Base-by-base conservation (phyloP, 2,329 filamentous ascomycete genomes). In the Aspergillus hiratsukae region DNA sequence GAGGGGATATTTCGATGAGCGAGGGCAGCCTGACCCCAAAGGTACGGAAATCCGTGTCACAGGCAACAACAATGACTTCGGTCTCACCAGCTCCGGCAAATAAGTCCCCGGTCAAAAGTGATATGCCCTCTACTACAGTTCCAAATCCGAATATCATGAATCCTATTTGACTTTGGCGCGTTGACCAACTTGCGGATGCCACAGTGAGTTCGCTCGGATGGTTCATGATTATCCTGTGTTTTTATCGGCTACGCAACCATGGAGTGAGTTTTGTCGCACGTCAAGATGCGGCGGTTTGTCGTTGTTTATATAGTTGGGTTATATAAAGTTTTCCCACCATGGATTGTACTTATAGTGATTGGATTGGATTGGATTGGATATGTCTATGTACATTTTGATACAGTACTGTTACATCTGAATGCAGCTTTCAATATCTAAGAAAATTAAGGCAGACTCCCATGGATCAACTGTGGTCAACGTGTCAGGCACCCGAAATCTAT, bases 131-230 rank as follows among this genome's bases (percentile, higher is more conserved):
- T 21, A 65, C 68, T 11, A 67, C 68, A 11, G 61, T 70, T 8
- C 69, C 69, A 25, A 55, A 67, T 54, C 68, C 64, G 19, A 66
- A 61, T 23, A 72, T 72, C 66, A 59, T 70, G 60, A 73, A 72
- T 62, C 70, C 69, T 46, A 72, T 73, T 53, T 73, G 53, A 71
- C 31, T 3, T 37, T 17, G 31, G 14, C 31, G 31, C 14, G 14
- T 3, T 7, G 31, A 37, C 31, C 31, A 37, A 29, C 28, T 17
- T 37, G 31, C 31, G 14, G 14, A 37, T 6, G 14, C 31, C 31
- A 37, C 14, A 17, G 5, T 37, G 31, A 37, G 31, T 37, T 37
- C 31, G 31, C 14, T 17, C 14, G 4, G 31, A 14, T 17, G 31
- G 31, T 14, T 35, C 29, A 35, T 35, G 29, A 35, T 35, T 6